Evolutionary conservation across 2,329 filamentous ascomycete species (phyloP).

Genomic region (Apiospora koreana): DNA sequence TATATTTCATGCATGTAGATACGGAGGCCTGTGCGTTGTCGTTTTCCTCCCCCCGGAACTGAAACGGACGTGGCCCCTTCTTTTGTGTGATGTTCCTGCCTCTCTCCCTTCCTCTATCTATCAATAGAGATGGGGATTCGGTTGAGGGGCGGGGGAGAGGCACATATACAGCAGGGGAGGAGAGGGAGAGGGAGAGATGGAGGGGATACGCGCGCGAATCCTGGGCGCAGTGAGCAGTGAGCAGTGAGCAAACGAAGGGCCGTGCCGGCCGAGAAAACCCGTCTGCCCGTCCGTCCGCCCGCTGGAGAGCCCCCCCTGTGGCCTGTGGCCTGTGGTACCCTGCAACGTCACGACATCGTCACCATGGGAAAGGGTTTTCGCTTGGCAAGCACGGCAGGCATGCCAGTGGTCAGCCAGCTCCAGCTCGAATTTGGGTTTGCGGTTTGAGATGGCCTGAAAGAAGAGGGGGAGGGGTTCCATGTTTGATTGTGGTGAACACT

Average conservation of each 20-base stretch:
- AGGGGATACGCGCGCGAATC: too few species aligned
- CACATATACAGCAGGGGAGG: neutral
- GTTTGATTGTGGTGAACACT: too few species aligned
- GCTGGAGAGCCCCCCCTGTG: neutral
- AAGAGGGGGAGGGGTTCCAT: neutral
- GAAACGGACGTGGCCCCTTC: neutral
- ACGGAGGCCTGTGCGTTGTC: neutral
- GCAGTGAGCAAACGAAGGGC: neutral
- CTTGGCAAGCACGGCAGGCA: neutral
- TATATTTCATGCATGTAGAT: neutral
- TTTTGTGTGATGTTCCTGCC: neutral
- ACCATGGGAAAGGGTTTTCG: neutral
- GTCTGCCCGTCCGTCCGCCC: neutral
- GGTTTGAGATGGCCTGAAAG: neutral
- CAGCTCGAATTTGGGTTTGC: neutral
- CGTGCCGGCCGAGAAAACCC: neutral
- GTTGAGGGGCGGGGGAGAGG: neutral
- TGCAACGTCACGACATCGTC: slow-evolving; percentile 4
- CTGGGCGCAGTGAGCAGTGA: neutral
- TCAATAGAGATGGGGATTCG: neutral
- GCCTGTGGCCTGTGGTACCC: neutral
- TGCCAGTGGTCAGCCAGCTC: neutral
- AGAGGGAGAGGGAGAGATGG: neutral
- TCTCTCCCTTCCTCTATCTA: neutral
- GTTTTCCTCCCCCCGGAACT: neutral